Evolutionary conservation across 1,139 yeast species (phyloP).

Genomic region (Hanseniaspora uvarum): DNA sequence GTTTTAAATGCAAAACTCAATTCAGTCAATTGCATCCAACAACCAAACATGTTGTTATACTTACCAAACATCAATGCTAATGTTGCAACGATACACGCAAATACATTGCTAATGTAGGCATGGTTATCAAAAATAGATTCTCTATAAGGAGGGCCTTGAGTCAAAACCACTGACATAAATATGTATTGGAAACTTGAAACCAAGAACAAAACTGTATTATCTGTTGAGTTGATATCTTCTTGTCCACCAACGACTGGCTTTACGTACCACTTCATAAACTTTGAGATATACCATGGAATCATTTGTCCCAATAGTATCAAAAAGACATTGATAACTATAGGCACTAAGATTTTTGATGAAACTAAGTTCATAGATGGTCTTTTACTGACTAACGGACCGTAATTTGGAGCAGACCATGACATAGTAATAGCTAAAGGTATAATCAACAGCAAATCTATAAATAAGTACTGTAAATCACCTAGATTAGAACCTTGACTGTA

Average conservation of each 20-base stretch:
- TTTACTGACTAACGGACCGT: slow-evolving; percentile 43
- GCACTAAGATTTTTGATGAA: slow-evolving; percentile 74
- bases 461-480: slow-evolving; percentile 94
- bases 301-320: slow-evolving; percentile 58
- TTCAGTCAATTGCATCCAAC: slow-evolving; percentile 63
- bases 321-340: slow-evolving; percentile 62
- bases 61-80: slow-evolving; percentile 36
- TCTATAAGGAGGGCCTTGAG: slow-evolving; percentile 93
- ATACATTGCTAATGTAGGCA: slow-evolving; percentile 61
- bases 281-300: slow-evolving; percentile 52
- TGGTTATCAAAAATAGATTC: slow-evolving; percentile 57
- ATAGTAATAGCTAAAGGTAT: slow-evolving; percentile 89
- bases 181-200: slow-evolving; percentile 84
- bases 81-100: slow-evolving; percentile 42
- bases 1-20: slow-evolving; percentile 45
- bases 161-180: slow-evolving; percentile 65
- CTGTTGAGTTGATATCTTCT: slow-evolving; percentile 76
- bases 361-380: slow-evolving; percentile 91
- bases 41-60: slow-evolving; percentile 37
- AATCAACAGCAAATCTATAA: slow-evolving; percentile 81
- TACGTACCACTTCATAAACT: slow-evolving; percentile 60
- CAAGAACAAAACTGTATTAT: slow-evolving; percentile 74
- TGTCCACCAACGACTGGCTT: slow-evolving; percentile 78
- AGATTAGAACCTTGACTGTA: slow-evolving; percentile 84
- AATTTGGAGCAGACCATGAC: slow-evolving; percentile 90